Percentiles rank a stretch among this genome's conserved stretches.
Evolutionary conservation across 2,329 filamentous ascomycete species (phyloP).

Genomic region (Epichloe uncinata): DNA sequence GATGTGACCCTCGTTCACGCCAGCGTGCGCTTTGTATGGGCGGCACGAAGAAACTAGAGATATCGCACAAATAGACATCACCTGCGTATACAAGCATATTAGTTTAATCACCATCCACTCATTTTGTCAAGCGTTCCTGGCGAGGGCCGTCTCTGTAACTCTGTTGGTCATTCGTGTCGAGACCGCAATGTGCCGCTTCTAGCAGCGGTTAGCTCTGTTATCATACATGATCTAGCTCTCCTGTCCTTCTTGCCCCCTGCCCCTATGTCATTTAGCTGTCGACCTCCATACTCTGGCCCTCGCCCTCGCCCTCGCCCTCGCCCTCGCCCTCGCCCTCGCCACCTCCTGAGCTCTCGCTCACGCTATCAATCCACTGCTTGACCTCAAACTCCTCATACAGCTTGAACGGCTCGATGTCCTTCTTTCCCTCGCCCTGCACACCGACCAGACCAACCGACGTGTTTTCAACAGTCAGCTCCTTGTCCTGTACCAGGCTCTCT

Average conservation of each 20-base stretch:
- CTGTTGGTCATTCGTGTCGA: not conserved
- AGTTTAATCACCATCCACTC: not conserved
- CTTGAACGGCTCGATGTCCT: constrained; percentile 66
- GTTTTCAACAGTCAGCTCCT: constrained; percentile 94
- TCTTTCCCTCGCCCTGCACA: constrained; percentile 32
- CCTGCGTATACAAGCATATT: no score
- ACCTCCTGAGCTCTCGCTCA: constrained; percentile 37
- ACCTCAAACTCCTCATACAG: constrained; percentile 84
- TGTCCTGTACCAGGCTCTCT: constrained; percentile 92
- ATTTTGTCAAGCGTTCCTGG: not conserved
- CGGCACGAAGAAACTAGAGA: not conserved
- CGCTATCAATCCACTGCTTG: constrained; percentile 69
- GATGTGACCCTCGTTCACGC: not conserved
- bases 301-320: constrained; percentile 13
- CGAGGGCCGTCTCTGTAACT: not conserved
- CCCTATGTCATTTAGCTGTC: constrained; percentile 17
- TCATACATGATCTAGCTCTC: constrained; percentile 23
- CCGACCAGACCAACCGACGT: constrained; percentile 84
- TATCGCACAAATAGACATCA: not conserved
- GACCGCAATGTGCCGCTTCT: not conserved
- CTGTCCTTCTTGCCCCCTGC: not conserved
- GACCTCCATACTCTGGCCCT: constrained; percentile 17
- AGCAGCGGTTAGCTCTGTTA: constrained; percentile 14
- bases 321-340: constrained; percentile 22
- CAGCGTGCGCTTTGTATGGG: not conserved